phyloP scores from a whole-genome alignment of 495 filamentous ascomycete species.

The Xylaria intraflava region DNA sequence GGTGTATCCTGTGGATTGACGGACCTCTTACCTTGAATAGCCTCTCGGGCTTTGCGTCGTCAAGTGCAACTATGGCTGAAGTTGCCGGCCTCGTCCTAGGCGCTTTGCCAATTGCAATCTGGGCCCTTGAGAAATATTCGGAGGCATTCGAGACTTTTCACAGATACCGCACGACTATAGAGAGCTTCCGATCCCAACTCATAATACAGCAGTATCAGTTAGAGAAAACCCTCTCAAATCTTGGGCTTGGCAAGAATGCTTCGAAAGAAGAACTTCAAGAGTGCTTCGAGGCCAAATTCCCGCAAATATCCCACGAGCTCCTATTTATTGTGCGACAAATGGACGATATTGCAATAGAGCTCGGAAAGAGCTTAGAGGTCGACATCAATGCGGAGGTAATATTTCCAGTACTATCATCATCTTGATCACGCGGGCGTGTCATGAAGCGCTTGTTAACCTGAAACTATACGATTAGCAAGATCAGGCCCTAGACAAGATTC shows the following conservation, averaged over 20 bases:
- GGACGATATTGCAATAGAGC: neutral
- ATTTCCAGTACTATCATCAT: neutral
- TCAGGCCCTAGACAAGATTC: neutral
- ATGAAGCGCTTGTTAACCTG: too few species aligned
- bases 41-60: too few species aligned
- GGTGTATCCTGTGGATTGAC: too few species aligned
- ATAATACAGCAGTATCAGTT: neutral
- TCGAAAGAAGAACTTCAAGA: neutral
- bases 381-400: neutral
- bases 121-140: neutral
- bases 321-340: neutral
- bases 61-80: too few species aligned
- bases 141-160: neutral
- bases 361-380: neutral
- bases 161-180: neutral
- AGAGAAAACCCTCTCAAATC: neutral
- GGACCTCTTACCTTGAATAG: too few species aligned
- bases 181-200: neutral
- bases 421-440: neutral
- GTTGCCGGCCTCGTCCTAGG: neutral
- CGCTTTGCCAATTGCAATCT: neutral
- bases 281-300: neutral
- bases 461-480: neutral
- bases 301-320: conserved; percentile 1
- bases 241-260: neutral